Conservation (phyloP, 1,139 yeast species). For the Starmera stellimalicola region DNA sequence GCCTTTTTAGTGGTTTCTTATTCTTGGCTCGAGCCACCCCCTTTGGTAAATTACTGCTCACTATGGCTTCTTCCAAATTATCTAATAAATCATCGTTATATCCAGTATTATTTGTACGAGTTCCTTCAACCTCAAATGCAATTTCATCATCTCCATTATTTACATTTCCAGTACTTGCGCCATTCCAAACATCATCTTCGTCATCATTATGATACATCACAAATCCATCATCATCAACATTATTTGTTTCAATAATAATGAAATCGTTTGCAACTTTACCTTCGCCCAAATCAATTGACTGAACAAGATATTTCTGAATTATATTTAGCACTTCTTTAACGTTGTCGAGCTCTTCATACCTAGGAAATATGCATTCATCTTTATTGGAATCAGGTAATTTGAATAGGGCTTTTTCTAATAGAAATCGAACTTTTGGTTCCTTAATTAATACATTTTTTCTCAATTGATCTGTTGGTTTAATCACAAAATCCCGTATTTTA, state of each 20-base stretch:
- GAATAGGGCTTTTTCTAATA: constrained; percentile 24
- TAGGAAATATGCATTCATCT: constrained; percentile 14
- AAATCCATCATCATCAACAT: constrained; percentile 11
- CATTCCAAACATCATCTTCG: constrained; percentile 17
- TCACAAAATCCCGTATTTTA: constrained; percentile 3
- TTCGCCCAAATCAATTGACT: constrained; percentile 31
- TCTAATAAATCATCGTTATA: constrained; percentile 18
- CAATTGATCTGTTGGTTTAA: constrained; percentile 3
- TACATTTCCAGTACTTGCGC: background rate
- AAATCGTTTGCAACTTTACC: constrained; percentile 30
- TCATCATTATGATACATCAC: constrained; percentile 2
- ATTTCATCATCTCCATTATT: constrained; percentile 16
- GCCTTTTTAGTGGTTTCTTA: constrained; percentile 4
- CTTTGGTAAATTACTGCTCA: constrained; percentile 3
- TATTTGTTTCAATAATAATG: constrained; percentile 10
- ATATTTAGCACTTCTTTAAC: constrained; percentile 18
- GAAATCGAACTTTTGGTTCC: constrained; percentile 23
- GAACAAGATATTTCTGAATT: constrained; percentile 24
- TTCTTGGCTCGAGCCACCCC: constrained; percentile 11
- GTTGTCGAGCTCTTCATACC: constrained; percentile 12
- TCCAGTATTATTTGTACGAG: background rate
- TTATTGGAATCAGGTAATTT: constrained; percentile 12
- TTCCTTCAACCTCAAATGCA: constrained; percentile 29
- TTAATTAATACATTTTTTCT: constrained; percentile 13
- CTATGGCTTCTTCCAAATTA: constrained; percentile 10